Percentiles rank a stretch among this genome's conserved stretches.
phyloP scores from a whole-genome alignment of 164 flowering plant genomes.

The Houttuynia cordata region DNA sequence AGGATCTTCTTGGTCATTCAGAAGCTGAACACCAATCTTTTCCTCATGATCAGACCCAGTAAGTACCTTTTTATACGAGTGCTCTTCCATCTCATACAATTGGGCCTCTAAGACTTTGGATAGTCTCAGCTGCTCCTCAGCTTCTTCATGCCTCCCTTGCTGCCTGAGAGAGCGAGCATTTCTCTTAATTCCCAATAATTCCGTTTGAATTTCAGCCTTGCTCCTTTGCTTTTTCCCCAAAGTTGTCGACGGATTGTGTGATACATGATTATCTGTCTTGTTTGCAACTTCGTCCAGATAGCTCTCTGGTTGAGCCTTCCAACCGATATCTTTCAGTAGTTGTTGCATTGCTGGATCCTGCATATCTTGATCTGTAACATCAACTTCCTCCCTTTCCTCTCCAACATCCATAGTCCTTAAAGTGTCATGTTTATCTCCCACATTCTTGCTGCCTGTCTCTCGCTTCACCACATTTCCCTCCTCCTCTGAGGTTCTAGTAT shows the following conservation, averaged over 20 bases:
- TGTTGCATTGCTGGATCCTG: conserved; percentile 63
- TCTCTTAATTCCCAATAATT: conserved; percentile 65
- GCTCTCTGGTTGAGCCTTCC: conserved; percentile 33
- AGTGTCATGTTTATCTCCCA: conserved; percentile 7
- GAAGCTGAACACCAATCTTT: neutral
- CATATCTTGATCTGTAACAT: conserved; percentile 77
- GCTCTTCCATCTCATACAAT: conserved; percentile 47
- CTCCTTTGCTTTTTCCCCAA: conserved; percentile 28
- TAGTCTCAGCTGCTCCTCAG: conserved; percentile 52
- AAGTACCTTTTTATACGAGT: conserved; percentile 8
- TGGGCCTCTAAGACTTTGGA: conserved; percentile 59
- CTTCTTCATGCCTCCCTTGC: conserved; percentile 65
- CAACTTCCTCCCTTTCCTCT: conserved; percentile 31
- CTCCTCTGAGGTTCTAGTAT: conserved; percentile 61
- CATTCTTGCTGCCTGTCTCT: conserved; percentile 9
- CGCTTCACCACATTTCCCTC: conserved; percentile 29
- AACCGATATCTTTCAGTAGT: conserved; percentile 52
- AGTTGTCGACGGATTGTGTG: conserved; percentile 8
- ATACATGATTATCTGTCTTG: conserved; percentile 3
- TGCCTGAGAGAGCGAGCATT: conserved; percentile 75
- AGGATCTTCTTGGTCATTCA: neutral
- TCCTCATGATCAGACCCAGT: neutral
- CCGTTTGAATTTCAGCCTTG: conserved; percentile 71
- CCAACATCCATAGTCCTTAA: conserved; percentile 8
- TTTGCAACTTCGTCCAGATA: conserved; percentile 11